These are phyloP conservation scores for Diatrype stigma DNA, from an alignment of 2,329 filamentous ascomycete species.

Conservation along the genomic window DNA sequence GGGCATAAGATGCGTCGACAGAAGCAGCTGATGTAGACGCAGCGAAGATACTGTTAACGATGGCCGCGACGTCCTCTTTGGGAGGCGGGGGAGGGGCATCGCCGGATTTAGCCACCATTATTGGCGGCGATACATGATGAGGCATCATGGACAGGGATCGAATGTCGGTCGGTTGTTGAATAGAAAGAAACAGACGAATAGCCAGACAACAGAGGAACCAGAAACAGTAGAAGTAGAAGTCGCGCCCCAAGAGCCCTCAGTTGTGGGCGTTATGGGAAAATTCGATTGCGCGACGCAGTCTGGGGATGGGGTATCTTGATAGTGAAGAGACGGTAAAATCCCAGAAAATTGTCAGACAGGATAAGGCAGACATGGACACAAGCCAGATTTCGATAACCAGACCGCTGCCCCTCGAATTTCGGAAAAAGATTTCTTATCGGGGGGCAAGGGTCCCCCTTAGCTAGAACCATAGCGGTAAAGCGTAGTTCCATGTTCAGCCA, in stretches of 20 bases:
- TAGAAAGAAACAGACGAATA: background rate
- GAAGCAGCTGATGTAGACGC: conserved; percentile 65
- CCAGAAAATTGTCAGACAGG: no score
- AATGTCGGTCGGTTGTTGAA: conserved; percentile 1
- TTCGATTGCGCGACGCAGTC: background rate
- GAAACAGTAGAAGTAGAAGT: background rate
- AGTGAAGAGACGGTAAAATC: no score
- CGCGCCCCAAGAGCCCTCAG: background rate
- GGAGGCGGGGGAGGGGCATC: conserved; percentile 55
- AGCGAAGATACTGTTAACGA: conserved; percentile 65
- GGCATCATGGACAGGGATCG: conserved; percentile 33
- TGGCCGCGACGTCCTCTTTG: conserved; percentile 59
- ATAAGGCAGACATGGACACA: no score
- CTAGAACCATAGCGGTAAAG: background rate
- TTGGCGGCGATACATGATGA: conserved; percentile 46
- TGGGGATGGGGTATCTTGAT: no score
- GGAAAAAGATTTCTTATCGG: background rate
- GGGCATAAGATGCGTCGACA: conserved; percentile 58
- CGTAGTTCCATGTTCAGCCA: background rate
- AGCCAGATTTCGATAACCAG: no score
- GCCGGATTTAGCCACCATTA: conserved; percentile 39
- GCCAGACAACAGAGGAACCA: conserved; percentile 1
- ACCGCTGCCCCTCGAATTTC: background rate
- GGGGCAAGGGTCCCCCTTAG: background rate
- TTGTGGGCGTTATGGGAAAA: background rate